Evolutionary conservation across 306 rosid species (phyloP), one percentile per base, ranked within the genome.

Genomic region (Castanopsis chinensis): DNA sequence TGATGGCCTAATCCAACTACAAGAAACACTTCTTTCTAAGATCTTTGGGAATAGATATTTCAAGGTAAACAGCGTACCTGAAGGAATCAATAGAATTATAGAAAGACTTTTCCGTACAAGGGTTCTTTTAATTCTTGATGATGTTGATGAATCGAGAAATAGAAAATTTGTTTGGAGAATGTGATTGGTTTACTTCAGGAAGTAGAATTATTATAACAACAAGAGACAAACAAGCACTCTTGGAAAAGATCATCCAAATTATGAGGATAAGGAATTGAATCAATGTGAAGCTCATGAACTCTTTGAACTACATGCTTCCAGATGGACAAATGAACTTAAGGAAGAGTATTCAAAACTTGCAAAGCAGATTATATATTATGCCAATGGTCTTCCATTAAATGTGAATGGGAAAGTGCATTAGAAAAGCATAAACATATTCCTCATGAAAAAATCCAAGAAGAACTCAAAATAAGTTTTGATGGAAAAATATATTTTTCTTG

Each of bases 151-250:
- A 49, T 30, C 32, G 23, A 33, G 61, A 80, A 18, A 30, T 80
- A 54, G 18, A 80, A 3, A 68, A 68, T 10, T 41, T 67, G 41
- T 69, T 68, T 23, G 75, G 83, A 53, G 75, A 37, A 21, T 21
- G 8, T 17, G 35, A 52, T 30, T 80, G 79, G 83, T 74, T 74
- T 74, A 74, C 74, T 56, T 15, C 35, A 15, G 79, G 83, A 41
- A 80, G 79, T 73, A 80, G 68, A 68, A 80, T 80, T 19, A 74
- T 80, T 23, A 41, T 74, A 35, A 80, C 79, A 3, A 74, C 83
- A 64, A 55, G 71, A 68, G n/a, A 80, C 61, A 67, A 28, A 18
- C 70, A 67, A 52, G 54, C 74, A 14, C 28, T 35, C 71, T 52
- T 80, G 70, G 74, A 23, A 25, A 76, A 76, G 60, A 63, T 17